Evolutionary conservation across 1,284 basidiomycete genomes (phyloP), one percentile per base, ranked within the genome.

Genomic region (Leccinum huronense): DNA sequence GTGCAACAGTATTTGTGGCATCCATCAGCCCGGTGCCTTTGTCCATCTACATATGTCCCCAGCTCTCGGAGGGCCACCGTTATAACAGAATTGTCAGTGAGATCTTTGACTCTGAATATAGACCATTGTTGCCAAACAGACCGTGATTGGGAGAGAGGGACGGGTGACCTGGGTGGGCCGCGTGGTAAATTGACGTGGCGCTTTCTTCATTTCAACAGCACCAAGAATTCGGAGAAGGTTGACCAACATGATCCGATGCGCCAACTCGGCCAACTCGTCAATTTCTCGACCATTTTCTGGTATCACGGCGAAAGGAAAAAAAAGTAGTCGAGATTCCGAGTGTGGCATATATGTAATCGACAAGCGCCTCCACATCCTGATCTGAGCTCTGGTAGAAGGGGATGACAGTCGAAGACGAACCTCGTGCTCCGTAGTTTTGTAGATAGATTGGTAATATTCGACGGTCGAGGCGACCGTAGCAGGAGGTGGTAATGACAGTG

Each of bases 281-380:
- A 99, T 99, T 80, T 98, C 95, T 66, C 97, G 92, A 57, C 97
- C 97, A 73, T 98, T 98, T 80, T 98, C 97, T 14, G 97, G 96
- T 58, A 99, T 91, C 65, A 96, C 97, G 63, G 97, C 97, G 79
- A 99, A 99, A 51, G 97, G 97, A 67, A 98, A 38, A 7, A 5
- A 23, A 38, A 14, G 36, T 38, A 38, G 6, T 38, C 36, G 14
- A 38, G 36, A 38, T 38, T 38, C 36, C 13, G 87, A 98, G 88
- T 54, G 90, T 95, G 55, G 91, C 88, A 80, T 98, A 99, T 78
- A 99, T 97, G 79, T 99, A 99, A 80, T 98, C 96, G 71, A 98
- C 89, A 63, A 99, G 87, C 13, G 95, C 93, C 75, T 99, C 96
- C 51, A 97, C 93, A 72, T 99, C 97, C 78, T 98, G 96, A 80